These are phyloP conservation scores for Fulvia fulva DNA, from an alignment of 2,329 filamentous ascomycete species.

Conservation along the genomic window DNA sequence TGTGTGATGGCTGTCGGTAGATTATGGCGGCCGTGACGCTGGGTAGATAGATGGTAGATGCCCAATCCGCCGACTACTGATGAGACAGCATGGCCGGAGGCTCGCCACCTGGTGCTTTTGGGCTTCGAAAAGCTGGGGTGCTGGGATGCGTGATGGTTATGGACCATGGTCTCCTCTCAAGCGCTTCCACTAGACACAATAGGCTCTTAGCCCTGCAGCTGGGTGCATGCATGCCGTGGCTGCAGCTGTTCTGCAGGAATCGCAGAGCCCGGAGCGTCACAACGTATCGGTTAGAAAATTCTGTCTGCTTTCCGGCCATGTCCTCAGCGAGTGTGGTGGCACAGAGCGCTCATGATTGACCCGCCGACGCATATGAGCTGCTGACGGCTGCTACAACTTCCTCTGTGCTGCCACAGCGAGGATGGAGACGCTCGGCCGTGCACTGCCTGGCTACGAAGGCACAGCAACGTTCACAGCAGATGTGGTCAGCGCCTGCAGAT, in stretches of 20 bases:
- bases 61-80: not conserved
- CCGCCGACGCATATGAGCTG: not conserved
- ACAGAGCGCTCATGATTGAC: not conserved
- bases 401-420: not conserved
- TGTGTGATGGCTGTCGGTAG: not conserved
- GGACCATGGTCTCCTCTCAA: conserved; percentile 5
- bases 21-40: conserved; percentile 2
- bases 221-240: conserved; percentile 4
- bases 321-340: not conserved
- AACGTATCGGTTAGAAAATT: conserved; percentile 2
- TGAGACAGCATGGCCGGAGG: conserved; percentile 12
- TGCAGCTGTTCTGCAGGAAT: conserved; percentile 1
- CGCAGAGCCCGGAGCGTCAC: conserved; percentile 7
- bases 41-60: too few relatives aligned
- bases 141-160: conserved; percentile 1
- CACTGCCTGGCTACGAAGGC: not conserved
- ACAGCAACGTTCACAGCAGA: not conserved
- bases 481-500: not conserved
- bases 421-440: not conserved
- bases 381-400: not conserved
- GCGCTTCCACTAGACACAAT: conserved; percentile 8
- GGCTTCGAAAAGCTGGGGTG: conserved; percentile 7
- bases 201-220: conserved; percentile 9
- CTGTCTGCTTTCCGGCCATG: not conserved
- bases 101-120: conserved; percentile 4